These are phyloP conservation scores for Pelargonium fulgidum DNA, from an alignment of 441 rosid genomes.

Conservation along the genomic window DNA sequence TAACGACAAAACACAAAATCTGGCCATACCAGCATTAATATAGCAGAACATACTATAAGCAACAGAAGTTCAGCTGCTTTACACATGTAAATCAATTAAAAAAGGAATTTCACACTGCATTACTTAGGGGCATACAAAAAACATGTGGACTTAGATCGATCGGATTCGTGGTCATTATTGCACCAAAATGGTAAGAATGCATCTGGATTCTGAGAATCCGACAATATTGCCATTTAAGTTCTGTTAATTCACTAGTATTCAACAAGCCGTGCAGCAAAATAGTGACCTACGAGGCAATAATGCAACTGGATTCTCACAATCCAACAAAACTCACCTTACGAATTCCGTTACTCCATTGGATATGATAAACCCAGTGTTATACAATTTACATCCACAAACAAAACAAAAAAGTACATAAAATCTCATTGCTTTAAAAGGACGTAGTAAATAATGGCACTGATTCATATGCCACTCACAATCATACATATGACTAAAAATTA, in stretches of 20 bases:
- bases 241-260: neutral
- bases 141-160: neutral
- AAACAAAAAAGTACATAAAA: neutral
- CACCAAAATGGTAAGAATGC: neutral
- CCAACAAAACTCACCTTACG: neutral
- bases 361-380: neutral
- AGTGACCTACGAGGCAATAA: neutral
- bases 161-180: neutral
- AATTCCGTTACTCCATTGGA: neutral
- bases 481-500: neutral
- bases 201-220: neutral
- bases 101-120: too few relatives aligned
- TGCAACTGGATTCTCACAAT: neutral
- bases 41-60: too few relatives aligned
- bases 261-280: neutral
- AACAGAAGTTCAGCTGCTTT: too few relatives aligned
- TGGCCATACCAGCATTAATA: neutral
- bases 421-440: neutral
- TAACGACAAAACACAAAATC: neutral
- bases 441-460: neutral
- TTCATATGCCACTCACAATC: neutral
- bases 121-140: neutral
- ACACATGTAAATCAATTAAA: too few relatives aligned
- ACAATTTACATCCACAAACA: neutral
- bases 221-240: neutral